These are phyloP conservation scores for Tetrapisispora phaffii DNA, from an alignment of 805 yeast species.

Conservation along the genomic window DNA sequence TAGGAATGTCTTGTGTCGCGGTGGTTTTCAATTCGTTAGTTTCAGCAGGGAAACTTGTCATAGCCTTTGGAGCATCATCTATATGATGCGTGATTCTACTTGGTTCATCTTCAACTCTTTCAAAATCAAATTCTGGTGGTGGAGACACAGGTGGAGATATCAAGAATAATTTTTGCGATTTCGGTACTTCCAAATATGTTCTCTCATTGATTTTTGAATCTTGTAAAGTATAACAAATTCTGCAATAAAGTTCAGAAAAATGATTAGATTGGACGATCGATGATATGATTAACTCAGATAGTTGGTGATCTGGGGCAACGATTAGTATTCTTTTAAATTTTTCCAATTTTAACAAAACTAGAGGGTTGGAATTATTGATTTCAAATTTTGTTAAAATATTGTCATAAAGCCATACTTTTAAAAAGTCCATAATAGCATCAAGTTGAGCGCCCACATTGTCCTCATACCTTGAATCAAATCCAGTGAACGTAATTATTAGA, in stretches of 20 bases:
- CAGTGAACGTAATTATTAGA: not conserved
- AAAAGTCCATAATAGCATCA: slow-evolving; percentile 4
- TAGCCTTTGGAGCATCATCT: not conserved
- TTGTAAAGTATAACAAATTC: slow-evolving; percentile 10
- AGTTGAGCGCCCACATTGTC: not conserved
- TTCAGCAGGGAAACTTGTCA: too few relatives aligned
- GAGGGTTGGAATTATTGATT: slow-evolving; percentile 11
- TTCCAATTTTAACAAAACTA: slow-evolving; percentile 18
- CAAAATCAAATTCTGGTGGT: slow-evolving; percentile 34
- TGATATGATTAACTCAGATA: slow-evolving; percentile 1
- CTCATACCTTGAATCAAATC: not conserved
- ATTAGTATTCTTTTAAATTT: slow-evolving; percentile 18
- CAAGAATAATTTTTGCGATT: slow-evolving; percentile 28
- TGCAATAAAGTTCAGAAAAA: slow-evolving; percentile 3
- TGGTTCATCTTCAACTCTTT: slow-evolving; percentile 32
- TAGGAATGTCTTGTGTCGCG: not conserved
- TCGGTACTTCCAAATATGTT: slow-evolving; percentile 28
- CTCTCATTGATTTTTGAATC: slow-evolving; percentile 7
- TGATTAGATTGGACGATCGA: slow-evolving; percentile 1
- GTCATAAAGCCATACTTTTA: slow-evolving; percentile 16
- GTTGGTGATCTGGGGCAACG: slow-evolving; percentile 10
- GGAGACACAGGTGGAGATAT: slow-evolving; percentile 37
- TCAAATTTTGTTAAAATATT: slow-evolving; percentile 9
- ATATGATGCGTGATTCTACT: slow-evolving; percentile 3
- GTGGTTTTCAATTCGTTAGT: too few relatives aligned